phyloP scores from a whole-genome alignment of 176 grass and related monocot genomes.

The Dendrocalamus sinicus region DNA sequence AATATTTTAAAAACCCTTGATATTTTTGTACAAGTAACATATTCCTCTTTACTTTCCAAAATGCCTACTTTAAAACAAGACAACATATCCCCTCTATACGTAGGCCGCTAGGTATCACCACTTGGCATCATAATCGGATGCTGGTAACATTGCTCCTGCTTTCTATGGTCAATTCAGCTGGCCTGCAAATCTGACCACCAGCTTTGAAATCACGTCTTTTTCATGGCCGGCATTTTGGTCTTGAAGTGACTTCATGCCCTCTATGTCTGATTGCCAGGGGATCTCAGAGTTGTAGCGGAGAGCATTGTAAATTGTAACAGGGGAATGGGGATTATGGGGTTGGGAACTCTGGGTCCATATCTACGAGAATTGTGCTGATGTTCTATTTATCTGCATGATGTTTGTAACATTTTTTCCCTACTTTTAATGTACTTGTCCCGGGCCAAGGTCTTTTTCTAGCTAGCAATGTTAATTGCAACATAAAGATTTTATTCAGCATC shows the following conservation, averaged over 20 bases:
- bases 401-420: not conserved
- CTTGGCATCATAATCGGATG: not conserved
- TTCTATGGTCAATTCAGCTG: not conserved
- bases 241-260: slow-evolving; percentile 6
- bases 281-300: not conserved
- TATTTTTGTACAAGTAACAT: not conserved
- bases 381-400: not conserved
- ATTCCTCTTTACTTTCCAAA: slow-evolving; percentile 3
- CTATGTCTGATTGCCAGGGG: not conserved
- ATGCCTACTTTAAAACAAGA: not conserved
- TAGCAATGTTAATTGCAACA: slow-evolving; percentile 18
- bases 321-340: not conserved
- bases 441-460: not conserved
- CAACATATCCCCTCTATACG: not conserved
- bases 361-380: not conserved
- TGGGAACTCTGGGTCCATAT: too few species aligned
- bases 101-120: not conserved
- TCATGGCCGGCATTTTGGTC: not conserved
- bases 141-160: not conserved
- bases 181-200: not conserved
- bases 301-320: not conserved
- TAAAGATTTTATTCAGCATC: slow-evolving; percentile 27
- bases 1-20: not conserved
- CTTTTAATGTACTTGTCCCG: not conserved
- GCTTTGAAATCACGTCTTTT: not conserved